phyloP scores from a whole-genome alignment of 371 early-diverging fungal species.

The Mortierella sp. region DNA sequence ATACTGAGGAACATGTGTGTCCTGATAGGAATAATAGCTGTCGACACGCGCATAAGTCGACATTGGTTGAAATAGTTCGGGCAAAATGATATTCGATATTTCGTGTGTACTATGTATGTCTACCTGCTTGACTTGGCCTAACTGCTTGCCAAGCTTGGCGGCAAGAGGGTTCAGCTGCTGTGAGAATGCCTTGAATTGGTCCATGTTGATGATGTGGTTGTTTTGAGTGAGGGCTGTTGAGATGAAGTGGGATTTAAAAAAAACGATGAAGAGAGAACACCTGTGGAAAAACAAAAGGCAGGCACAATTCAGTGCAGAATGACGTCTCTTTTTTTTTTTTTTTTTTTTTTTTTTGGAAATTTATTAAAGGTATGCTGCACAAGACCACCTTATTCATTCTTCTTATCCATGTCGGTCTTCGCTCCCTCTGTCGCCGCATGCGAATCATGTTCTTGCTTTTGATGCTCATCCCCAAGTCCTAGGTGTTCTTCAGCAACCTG shows the following conservation, averaged over 20 bases:
- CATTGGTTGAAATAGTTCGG: background rate
- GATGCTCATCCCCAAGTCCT: background rate
- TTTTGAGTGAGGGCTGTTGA: background rate
- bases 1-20: too few relatives aligned
- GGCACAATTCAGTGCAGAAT: background rate
- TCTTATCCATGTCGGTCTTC: constrained; percentile 31
- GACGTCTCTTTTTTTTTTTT: constrained; percentile 17
- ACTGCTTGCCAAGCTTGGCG: constrained; percentile 75
- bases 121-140: constrained; percentile 89
- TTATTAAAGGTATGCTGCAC: background rate
- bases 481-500: constrained; percentile 26
- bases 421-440: background rate
- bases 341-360: constrained; percentile 6
- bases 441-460: constrained; percentile 4
- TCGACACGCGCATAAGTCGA: too few relatives aligned
- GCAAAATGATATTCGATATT: background rate
- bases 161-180: constrained; percentile 83
- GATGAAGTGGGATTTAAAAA: background rate
- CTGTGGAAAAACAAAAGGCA: background rate
- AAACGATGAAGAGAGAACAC: constrained; percentile 1
- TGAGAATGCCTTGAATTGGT: constrained; percentile 71
- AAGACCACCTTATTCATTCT: constrained; percentile 20
- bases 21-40: too few relatives aligned
- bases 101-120: background rate
- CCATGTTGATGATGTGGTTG: constrained; percentile 58